Percentiles rank a stretch among this genome's conserved stretches.
These are phyloP conservation scores for Fraxinus excelsior DNA, from an alignment of 257 asterid genomes.

Conservation along the genomic window DNA sequence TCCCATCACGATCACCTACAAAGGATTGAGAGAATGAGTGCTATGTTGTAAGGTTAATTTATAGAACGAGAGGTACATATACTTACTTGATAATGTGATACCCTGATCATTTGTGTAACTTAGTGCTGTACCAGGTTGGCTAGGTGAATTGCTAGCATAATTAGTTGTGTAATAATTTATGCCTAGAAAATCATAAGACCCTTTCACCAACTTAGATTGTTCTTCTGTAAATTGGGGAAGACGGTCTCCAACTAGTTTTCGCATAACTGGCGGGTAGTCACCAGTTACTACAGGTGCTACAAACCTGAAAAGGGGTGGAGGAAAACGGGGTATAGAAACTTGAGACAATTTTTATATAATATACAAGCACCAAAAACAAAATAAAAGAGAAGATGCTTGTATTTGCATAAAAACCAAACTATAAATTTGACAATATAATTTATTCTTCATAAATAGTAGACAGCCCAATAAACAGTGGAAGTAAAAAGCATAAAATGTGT, in stretches of 20 bases:
- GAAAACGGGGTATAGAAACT: too few relatives aligned
- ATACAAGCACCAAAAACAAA: too few relatives aligned
- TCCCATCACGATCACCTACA: constrained; percentile 5
- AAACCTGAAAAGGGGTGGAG: constrained; percentile 13
- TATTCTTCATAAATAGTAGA: too few relatives aligned
- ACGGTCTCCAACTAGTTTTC: neutral
- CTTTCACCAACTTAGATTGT: neutral
- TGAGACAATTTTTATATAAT: neutral
- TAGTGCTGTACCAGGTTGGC: neutral
- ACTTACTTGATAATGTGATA: constrained; percentile 19
- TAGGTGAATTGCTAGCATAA: constrained; percentile 12
- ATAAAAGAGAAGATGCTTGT: too few relatives aligned
- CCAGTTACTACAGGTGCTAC: constrained; percentile 27
- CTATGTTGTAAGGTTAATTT: too few relatives aligned
- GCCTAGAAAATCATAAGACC: constrained; percentile 31
- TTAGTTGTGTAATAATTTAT: constrained; percentile 31
- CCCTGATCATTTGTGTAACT: constrained; percentile 24
- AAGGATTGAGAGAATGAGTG: neutral
- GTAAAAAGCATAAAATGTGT: too few relatives aligned
- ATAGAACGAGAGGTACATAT: neutral
- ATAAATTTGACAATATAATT: too few relatives aligned
- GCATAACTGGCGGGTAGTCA: constrained; percentile 29
- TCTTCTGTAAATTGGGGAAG: constrained; percentile 7
- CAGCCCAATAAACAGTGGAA: too few relatives aligned
- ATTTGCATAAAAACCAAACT: too few relatives aligned